Evolutionary conservation across 495 filamentous ascomycete genomes (phyloP).

Genomic region (Bombardia bombarda): DNA sequence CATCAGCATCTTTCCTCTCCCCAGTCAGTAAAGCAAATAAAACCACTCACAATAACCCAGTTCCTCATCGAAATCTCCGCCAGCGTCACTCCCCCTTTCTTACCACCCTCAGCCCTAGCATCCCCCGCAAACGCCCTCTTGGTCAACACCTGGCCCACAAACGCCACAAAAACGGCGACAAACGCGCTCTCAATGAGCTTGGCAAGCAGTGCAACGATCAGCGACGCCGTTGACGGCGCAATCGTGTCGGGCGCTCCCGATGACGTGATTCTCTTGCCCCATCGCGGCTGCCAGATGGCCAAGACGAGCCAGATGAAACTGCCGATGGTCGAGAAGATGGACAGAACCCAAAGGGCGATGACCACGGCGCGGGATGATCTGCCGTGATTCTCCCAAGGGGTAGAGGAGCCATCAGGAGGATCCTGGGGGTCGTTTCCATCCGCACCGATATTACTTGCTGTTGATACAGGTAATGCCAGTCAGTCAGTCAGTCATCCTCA

Average conservation of each 20-base stretch:
- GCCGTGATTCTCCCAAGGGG: neutral
- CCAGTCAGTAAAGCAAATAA: no score
- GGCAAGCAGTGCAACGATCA: slow-evolving; percentile 56
- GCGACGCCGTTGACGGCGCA: slow-evolving; percentile 46
- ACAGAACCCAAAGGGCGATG: slow-evolving; percentile 48
- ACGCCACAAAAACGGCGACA: slow-evolving; percentile 68
- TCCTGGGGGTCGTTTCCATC: no score
- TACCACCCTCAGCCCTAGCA: no score
- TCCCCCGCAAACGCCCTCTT: slow-evolving; percentile 55
- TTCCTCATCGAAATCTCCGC: slow-evolving; percentile 61
- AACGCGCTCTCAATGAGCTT: slow-evolving; percentile 71
- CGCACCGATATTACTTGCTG: no score
- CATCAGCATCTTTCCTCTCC: no score
- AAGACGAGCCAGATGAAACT: slow-evolving; percentile 56
- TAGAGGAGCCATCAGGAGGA: no score
- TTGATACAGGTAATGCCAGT: no score
- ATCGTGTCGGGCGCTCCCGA: slow-evolving; percentile 41
- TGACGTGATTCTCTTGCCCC: slow-evolving; percentile 43
- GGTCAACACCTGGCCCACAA: slow-evolving; percentile 63
- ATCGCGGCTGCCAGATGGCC: slow-evolving; percentile 52
- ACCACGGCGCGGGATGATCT: slow-evolving; percentile 24
- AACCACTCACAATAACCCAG: slow-evolving; percentile 33
- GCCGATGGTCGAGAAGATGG: slow-evolving; percentile 58
- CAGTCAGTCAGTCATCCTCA: no score
- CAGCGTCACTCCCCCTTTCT: slow-evolving; percentile 55